A percentile compares a stretch with the other conserved stretches of the same genome.
phyloP scores from a whole-genome alignment of 495 filamentous ascomycete genomes.

The Aspergillus incahuasiensis region DNA sequence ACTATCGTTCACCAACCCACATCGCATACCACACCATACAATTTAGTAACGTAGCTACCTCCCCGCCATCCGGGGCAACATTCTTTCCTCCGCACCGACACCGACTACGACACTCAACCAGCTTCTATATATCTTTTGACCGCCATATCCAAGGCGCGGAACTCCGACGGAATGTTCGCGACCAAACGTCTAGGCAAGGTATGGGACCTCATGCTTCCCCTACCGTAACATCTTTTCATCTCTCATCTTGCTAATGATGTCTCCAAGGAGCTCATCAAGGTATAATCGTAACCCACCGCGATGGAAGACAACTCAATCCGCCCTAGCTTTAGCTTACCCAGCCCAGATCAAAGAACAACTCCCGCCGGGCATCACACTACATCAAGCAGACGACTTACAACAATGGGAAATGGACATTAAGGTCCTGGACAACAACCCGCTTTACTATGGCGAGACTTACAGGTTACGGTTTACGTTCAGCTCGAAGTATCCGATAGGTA shows the following conservation, averaged over 20 bases:
- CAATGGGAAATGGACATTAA: constrained; percentile 93
- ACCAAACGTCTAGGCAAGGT: constrained; percentile 48
- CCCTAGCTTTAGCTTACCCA: background rate
- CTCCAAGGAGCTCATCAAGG: constrained; percentile 40
- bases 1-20: too few relatives aligned
- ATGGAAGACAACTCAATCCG: background rate
- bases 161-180: too few relatives aligned
- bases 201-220: background rate
- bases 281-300: constrained; percentile 13
- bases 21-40: background rate
- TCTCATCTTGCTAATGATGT: constrained; percentile 5
- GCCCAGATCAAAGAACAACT: constrained; percentile 43
- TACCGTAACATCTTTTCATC: background rate
- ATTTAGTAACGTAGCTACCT: too few relatives aligned
- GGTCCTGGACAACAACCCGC: constrained; percentile 85
- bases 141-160: too few relatives aligned
- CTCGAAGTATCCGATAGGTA: constrained; percentile 84
- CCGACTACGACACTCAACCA: too few relatives aligned
- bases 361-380: constrained; percentile 70
- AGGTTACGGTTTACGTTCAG: constrained; percentile 84
- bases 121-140: too few relatives aligned
- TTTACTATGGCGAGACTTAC: constrained; percentile 78
- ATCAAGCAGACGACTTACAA: constrained; percentile 72
- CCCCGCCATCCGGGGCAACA: too few relatives aligned
- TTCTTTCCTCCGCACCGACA: too few relatives aligned